Percentiles rank a stretch among this genome's conserved stretches.
Evolutionary conservation across 2,329 filamentous ascomycete genomes (phyloP).

Genomic region (Monilinia fructicola): DNA sequence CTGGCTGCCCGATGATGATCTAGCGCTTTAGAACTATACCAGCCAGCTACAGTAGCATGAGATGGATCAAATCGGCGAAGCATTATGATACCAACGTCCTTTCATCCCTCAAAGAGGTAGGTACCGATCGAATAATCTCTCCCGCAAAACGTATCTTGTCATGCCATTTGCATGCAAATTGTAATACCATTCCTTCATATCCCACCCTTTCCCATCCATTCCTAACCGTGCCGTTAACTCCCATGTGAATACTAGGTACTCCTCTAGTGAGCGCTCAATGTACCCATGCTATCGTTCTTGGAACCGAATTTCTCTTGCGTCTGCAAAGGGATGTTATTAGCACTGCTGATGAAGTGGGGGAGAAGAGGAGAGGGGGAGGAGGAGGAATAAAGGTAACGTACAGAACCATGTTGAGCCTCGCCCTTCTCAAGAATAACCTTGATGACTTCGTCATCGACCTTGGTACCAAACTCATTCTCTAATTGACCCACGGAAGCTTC

Average conservation of each 20-base stretch:
- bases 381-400: constrained; percentile 42
- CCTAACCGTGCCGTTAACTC: constrained; percentile 13
- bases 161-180: constrained; percentile 5
- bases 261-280: constrained; percentile 36
- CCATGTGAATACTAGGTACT: constrained; percentile 6
- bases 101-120: neutral
- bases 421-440: constrained; percentile 79
- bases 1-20: neutral
- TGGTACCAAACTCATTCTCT: constrained; percentile 84
- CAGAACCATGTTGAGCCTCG: constrained; percentile 60
- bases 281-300: constrained; percentile 40
- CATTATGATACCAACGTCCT: neutral
- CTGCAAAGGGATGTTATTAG: constrained; percentile 34
- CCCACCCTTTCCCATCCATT: constrained; percentile 9
- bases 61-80: constrained; percentile 1
- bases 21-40: neutral
- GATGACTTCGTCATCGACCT: constrained; percentile 76
- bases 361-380: neutral
- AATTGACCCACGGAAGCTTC: constrained; percentile 71
- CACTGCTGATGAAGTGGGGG: constrained; percentile 12
- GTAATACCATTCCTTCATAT: constrained; percentile 13
- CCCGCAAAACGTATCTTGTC: too few species aligned
- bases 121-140: constrained; percentile 1
- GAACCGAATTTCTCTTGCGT: constrained; percentile 40
- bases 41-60: neutral